Percentiles rank a stretch among this genome's conserved stretches.
These are phyloP conservation scores for Scedosporium boydii DNA, from an alignment of 2,329 filamentous ascomycete species.

Conservation along the genomic window DNA sequence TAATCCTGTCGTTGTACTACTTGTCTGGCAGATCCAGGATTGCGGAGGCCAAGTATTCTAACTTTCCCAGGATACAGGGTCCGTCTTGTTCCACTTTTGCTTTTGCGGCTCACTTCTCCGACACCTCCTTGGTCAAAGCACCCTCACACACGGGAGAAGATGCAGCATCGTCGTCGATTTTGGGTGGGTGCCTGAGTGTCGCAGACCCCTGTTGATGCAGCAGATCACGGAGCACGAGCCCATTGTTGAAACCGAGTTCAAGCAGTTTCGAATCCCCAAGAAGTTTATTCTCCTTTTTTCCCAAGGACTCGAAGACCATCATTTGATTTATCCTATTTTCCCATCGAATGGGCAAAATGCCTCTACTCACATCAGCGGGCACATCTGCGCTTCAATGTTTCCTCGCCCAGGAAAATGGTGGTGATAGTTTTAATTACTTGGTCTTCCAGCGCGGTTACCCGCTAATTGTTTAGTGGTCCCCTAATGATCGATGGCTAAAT, in stretches of 20 bases:
- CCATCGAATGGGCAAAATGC: conserved; percentile 4
- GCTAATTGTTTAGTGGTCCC: background rate
- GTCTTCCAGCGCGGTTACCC: background rate
- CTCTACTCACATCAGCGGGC: conserved; percentile 2
- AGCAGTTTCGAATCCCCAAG: background rate
- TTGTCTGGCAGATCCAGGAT: background rate
- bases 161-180: background rate
- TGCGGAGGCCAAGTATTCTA: background rate
- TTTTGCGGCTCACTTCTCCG: background rate
- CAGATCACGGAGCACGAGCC: conserved; percentile 4
- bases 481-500: conserved; percentile 1
- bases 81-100: background rate
- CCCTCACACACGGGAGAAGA: background rate
- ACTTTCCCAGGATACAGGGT: too few relatives aligned
- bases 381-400: conserved; percentile 5
- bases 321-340: conserved; percentile 4
- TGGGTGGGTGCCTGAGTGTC: background rate
- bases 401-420: background rate
- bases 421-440: background rate
- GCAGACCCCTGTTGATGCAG: conserved; percentile 1
- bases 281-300: background rate
- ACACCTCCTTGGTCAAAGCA: background rate
- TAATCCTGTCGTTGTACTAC: too few relatives aligned
- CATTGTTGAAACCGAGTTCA: conserved; percentile 2
- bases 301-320: background rate